Conservation (phyloP, 2,329 filamentous ascomycete species). For the Pyrenophora seminiperda region DNA sequence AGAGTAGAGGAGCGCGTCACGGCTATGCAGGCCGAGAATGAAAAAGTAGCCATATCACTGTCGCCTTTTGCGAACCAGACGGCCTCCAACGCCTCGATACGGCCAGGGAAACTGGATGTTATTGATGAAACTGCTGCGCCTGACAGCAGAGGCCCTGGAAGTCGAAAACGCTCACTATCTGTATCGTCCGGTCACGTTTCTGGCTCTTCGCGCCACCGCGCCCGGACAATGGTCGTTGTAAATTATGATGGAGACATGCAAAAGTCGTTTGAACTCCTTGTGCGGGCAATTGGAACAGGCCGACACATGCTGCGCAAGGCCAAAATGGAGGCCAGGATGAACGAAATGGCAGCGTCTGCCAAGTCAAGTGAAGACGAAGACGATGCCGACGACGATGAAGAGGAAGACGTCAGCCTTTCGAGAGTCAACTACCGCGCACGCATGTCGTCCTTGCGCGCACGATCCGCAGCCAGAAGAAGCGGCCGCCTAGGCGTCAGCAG, state of each 20-base stretch:
- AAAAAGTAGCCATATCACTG: conserved; percentile 33
- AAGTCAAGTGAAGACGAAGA: conserved; percentile 35
- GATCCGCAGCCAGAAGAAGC: conserved; percentile 24
- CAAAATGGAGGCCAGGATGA: conserved; percentile 79
- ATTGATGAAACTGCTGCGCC: conserved; percentile 27
- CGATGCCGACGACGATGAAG: conserved; percentile 30
- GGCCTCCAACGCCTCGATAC: conserved; percentile 48
- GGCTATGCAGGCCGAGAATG: conserved; percentile 42
- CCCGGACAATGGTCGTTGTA: conserved; percentile 79
- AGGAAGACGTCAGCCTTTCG: conserved; percentile 34
- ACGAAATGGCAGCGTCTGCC: conserved; percentile 48
- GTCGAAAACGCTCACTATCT: conserved; percentile 51
- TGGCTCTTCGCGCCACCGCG: conserved; percentile 64
- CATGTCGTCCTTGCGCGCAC: conserved; percentile 40
- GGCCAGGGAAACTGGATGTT: conserved; percentile 29
- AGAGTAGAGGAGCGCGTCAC: conserved; percentile 41
- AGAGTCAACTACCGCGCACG: conserved; percentile 48
- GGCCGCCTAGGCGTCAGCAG: conserved; percentile 11
- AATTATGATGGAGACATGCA: conserved; percentile 91
- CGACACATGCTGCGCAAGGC: conserved; percentile 86
- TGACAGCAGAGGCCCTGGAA: conserved; percentile 21
- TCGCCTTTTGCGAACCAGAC: conserved; percentile 39
- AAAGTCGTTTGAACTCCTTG: conserved; percentile 78
- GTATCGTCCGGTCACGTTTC: conserved; percentile 47
- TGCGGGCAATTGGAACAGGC: conserved; percentile 78